Base-by-base conservation (phyloP, 148 eudicot genomes). In the Bassia scoparia region DNA sequence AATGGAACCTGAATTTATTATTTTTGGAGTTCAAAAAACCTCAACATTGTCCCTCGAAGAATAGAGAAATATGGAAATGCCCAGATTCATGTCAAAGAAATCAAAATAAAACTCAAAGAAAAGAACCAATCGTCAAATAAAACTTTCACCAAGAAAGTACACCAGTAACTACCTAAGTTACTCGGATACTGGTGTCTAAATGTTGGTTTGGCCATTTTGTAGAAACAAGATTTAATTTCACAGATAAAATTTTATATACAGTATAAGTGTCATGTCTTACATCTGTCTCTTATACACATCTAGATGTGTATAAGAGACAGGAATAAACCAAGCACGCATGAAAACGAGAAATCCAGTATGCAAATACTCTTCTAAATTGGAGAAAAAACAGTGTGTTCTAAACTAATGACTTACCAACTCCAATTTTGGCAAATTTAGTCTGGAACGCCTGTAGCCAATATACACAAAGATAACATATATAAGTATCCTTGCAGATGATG, bases 401-500 rank as follows among this genome's bases (percentile, higher is more conserved):
- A 27, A 76, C 80, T 61, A 14, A 53, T 21, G 61, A 69, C 92
- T 85, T 82, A 95, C 97, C 99, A 71, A 96, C 96, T 82, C 99
- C 99, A 84, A 95, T 95, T 81, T 90, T 95, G 58, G 94, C 99
- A 77, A 86, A 95, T 75, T 86, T 88, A 65, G 97, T 96, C 46
- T 86, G 84, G 79, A 96, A 96, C n/a, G 79, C 97, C 99, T 96
- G 96, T 76, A 59, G 23, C 38, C 31, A 37, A 24, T 17, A 17
- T 44, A 69, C 63, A 86, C 14, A 48, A 68, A n/a, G 18, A 41
- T 26, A 61, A 9, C 26, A 53, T 9, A 2, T 48, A 17, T 75
- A 72, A 83, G 76, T 78, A 67, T 56, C 72, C 43, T 34, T 17
- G 10, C 38, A 44, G 33, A 53, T 21, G 10, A 1, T 16, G 7